Percentiles rank a stretch among this genome's conserved stretches.
Conservation (phyloP, 2,329 filamentous ascomycete species). For the Pseudogymnoascus pannorum region DNA sequence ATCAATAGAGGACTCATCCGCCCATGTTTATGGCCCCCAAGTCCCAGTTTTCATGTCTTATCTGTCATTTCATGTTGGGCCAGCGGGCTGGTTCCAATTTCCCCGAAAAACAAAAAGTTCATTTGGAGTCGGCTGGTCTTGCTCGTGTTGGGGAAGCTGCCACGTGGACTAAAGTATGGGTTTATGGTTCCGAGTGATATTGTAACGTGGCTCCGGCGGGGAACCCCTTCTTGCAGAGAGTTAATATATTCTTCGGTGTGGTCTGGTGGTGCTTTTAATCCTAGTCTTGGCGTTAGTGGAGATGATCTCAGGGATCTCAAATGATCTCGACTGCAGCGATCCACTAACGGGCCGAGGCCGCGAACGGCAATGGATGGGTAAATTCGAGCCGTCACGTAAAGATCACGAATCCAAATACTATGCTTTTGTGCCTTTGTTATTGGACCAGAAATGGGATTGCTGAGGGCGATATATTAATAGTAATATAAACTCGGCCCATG, state of each 20-base stretch:
- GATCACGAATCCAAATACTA: neutral
- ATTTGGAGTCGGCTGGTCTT: neutral
- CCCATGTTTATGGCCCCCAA: neutral
- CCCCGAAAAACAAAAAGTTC: neutral
- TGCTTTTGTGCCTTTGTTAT: neutral
- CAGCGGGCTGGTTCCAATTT: neutral
- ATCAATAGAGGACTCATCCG: neutral
- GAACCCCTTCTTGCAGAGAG: too few relatives aligned
- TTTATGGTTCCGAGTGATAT: too few relatives aligned
- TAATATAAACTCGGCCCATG: neutral
- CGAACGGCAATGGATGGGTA: neutral
- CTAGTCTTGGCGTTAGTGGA: neutral
- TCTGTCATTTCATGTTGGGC: neutral
- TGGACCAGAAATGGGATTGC: neutral
- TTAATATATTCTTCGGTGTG: too few relatives aligned
- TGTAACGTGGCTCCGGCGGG: neutral
- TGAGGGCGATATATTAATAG: neutral
- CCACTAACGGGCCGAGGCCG: neutral
- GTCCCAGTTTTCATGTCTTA: neutral
- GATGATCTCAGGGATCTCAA: too few relatives aligned
- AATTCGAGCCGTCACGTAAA: neutral
- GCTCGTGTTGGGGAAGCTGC: neutral
- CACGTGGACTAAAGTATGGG: neutral
- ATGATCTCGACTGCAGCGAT: neutral
- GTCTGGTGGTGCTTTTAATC: neutral